A percentile compares a stretch with the other conserved stretches of the same genome.
Evolutionary conservation across 495 filamentous ascomycete genomes (phyloP).

Genomic region (Aspergillus taichungensis): DNA sequence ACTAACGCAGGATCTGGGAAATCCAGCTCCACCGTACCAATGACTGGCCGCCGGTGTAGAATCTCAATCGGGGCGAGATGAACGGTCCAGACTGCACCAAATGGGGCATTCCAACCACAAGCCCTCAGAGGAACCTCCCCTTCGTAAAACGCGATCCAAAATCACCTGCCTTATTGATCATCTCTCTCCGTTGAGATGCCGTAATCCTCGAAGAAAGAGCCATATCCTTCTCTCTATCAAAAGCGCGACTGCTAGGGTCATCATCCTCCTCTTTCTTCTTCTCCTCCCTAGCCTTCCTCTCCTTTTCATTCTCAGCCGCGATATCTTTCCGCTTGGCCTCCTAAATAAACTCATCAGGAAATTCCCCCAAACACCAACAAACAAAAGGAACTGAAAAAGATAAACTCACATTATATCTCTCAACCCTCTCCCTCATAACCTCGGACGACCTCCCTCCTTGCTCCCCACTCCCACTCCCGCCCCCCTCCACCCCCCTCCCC

Average conservation of each 20-base stretch:
- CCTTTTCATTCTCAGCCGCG: conserved; percentile 49
- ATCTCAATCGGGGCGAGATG: no score
- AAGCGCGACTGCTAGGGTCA: conserved; percentile 80
- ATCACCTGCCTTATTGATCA: conserved; percentile 71
- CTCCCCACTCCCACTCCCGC: neutral
- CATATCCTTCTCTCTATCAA: conserved; percentile 95
- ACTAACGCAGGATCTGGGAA: no score
- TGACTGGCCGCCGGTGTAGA: no score
- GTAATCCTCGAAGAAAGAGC: conserved; percentile 63
- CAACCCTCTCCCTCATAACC: conserved; percentile 43
- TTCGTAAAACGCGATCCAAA: conserved; percentile 77
- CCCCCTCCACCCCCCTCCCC: neutral
- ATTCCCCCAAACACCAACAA: neutral
- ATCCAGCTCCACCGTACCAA: no score
- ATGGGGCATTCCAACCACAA: no score
- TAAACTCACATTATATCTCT: conserved; percentile 47
- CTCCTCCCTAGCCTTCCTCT: conserved; percentile 29
- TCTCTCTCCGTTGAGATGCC: conserved; percentile 63
- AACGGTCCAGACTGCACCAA: no score
- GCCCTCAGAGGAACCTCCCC: conserved; percentile 47
- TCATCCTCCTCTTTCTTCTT: conserved; percentile 76
- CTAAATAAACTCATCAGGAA: conserved; percentile 18
- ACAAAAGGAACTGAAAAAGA: neutral
- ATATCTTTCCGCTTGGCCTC: conserved; percentile 54
- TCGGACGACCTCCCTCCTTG: conserved; percentile 14